Percentiles rank a stretch among this genome's conserved stretches.
phyloP scores from a whole-genome alignment of 441 rosid species.

The Eruca vesicaria region DNA sequence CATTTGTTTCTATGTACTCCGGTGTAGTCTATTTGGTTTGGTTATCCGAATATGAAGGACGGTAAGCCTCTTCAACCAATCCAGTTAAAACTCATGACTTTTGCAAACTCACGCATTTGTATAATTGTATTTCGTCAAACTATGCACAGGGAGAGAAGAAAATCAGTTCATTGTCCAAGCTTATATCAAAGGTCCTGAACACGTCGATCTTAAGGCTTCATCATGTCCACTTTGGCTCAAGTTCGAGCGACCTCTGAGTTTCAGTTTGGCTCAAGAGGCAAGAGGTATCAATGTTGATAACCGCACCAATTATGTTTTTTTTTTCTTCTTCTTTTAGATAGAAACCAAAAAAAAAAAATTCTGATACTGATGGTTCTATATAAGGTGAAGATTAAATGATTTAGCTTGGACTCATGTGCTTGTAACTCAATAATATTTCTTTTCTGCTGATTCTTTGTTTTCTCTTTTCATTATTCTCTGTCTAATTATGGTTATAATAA shows the following conservation, averaged over 20 bases:
- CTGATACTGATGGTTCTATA: conserved; percentile 4
- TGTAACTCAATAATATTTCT: conserved; percentile 18
- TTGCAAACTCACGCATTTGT: neutral
- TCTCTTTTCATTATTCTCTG: neutral
- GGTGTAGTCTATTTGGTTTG: conserved; percentile 83
- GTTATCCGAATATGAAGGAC: conserved; percentile 83
- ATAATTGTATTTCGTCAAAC: neutral
- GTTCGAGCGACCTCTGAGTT: conserved; percentile 35
- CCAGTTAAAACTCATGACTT: neutral
- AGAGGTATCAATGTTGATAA: conserved; percentile 25
- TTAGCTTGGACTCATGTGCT: conserved; percentile 4
- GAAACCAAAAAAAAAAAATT: conserved; percentile 26
- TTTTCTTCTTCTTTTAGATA: too few species aligned
- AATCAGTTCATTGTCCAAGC: conserved; percentile 80
- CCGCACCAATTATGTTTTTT: conserved; percentile 42
- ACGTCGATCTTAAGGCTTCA: conserved; percentile 57
- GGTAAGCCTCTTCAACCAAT: conserved; percentile 47
- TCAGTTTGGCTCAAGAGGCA: conserved; percentile 35
- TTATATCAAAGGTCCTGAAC: conserved; percentile 66
- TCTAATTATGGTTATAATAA: too few species aligned
- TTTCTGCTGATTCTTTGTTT: neutral
- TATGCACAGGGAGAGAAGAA: conserved; percentile 58
- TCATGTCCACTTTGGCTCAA: conserved; percentile 40
- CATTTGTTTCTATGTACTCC: conserved; percentile 87
- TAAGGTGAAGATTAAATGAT: neutral